Evolutionary conservation across 2,329 filamentous ascomycete genomes (phyloP), one percentile per base, ranked within the genome.

Genomic region (Sphaerostilbella broomeana): DNA sequence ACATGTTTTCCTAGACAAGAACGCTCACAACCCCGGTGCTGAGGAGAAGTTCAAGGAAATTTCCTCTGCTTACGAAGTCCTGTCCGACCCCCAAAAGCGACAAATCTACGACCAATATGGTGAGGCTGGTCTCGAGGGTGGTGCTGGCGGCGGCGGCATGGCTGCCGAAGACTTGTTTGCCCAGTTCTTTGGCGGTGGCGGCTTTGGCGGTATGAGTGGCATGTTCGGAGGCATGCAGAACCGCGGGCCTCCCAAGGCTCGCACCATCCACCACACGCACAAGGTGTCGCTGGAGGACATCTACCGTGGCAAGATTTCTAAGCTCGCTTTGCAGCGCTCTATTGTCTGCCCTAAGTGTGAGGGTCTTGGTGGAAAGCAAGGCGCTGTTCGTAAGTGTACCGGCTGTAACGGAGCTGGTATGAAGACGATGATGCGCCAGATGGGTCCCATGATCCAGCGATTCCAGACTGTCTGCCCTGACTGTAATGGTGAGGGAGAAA

Each of bases 361-460:
- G 44, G 92, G 92, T 48, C 80, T 88, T 44, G 92, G 92, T 58
- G 92, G 92, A 51, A 98, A 98, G 73, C 90, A 97, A 50, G 92
- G 92, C 49, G 86, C 92, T n/a, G 90, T 97, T 50, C 90, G 89
- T 71, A 86, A 84, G 57, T 98, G 92, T 67, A 60, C 78, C 27
- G 85, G 87, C 58, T 98, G 92, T 64, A 87, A 94, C 56, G 92
- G 92, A 51, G 79, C 84, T 49, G 92, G 92, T 66, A 95, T 95
- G 86, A 97, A 97, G 84, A 95, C 86, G 27, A 97, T 98, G 90
- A 95, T 98, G 92, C 85, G 94, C 61, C 92, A 98, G 69, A 97
- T 98, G 89, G 92, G 92, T 36, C 92, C 92, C 44, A 98, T 98
- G 92, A 97, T 98, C 54, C 94, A 98, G 71, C 86, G 92, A 43